A percentile compares a stretch with the other conserved stretches of the same genome.
Evolutionary conservation across 441 rosid genomes (phyloP).

Genomic region (Populus hybrid): DNA sequence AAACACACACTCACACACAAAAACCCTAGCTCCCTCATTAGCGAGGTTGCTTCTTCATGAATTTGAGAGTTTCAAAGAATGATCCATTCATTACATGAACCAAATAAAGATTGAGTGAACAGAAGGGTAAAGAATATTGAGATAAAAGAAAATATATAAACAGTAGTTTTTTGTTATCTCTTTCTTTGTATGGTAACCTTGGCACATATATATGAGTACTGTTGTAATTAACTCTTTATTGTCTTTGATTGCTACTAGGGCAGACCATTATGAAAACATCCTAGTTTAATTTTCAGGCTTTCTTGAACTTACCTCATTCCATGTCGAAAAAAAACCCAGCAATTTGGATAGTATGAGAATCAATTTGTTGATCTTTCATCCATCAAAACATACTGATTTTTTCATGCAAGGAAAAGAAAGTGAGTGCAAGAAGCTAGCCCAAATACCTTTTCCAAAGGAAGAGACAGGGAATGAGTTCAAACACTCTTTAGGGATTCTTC

Average conservation of each 20-base stretch:
- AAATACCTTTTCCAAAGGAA: slow-evolving; percentile 12
- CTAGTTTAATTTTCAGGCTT: neutral
- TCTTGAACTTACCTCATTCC: neutral
- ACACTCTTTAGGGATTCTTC: slow-evolving; percentile 1
- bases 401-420: neutral
- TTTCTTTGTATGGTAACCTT: neutral
- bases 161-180: neutral
- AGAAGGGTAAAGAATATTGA: slow-evolving; percentile 6
- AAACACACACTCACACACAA: neutral
- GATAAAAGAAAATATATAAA: neutral
- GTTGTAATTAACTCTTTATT: neutral
- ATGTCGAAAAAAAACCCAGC: neutral
- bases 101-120: slow-evolving; percentile 16
- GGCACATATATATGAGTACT: neutral
- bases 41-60: neutral
- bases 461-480: slow-evolving; percentile 7
- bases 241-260: neutral
- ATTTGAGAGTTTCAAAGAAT: neutral
- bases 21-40: neutral
- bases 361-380: neutral
- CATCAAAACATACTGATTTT: neutral
- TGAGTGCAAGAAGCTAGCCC: neutral
- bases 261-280: neutral
- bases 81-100: neutral
- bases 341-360: neutral